These are phyloP conservation scores for Ceratocystis huliohia DNA, from an alignment of 2,329 filamentous ascomycete species.

Conservation along the genomic window DNA sequence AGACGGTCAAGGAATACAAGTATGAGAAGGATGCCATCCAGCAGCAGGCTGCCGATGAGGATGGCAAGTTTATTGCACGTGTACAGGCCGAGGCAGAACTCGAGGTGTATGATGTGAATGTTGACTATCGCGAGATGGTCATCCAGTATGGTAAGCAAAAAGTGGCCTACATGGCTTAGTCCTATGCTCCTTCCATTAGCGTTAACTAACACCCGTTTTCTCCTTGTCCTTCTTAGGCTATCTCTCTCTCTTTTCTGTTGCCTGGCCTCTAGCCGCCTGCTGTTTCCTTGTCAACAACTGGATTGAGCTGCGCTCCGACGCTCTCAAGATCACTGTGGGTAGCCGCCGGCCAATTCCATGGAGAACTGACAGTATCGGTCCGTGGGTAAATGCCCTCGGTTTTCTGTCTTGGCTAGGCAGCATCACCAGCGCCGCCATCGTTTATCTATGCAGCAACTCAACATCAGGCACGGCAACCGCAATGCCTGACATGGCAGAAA, in stretches of 20 bases:
- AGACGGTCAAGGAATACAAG: slow-evolving; percentile 62
- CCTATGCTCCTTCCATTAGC: too few relatives aligned
- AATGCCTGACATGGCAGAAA: neutral
- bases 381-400: slow-evolving; percentile 73
- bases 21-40: slow-evolving; percentile 36
- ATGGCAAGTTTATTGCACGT: slow-evolving; percentile 64
- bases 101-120: slow-evolving; percentile 74
- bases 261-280: slow-evolving; percentile 85
- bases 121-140: slow-evolving; percentile 87
- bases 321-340: slow-evolving; percentile 82
- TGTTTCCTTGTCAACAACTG: slow-evolving; percentile 93
- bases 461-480: neutral
- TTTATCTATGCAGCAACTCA: slow-evolving; percentile 63
- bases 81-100: slow-evolving; percentile 75
- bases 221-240: slow-evolving; percentile 48
- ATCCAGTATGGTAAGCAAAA: slow-evolving; percentile 52
- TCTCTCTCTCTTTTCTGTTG: slow-evolving; percentile 76
- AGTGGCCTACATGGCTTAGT: neutral
- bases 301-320: slow-evolving; percentile 86
- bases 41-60: slow-evolving; percentile 56
- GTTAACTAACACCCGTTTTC: neutral
- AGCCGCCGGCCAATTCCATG: slow-evolving; percentile 82
- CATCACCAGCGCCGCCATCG: slow-evolving; percentile 72
- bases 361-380: slow-evolving; percentile 85
- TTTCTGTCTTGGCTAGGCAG: slow-evolving; percentile 93